Evolutionary conservation across 2,329 filamentous ascomycete genomes (phyloP).

Genomic region (Colletotrichum sp.): DNA sequence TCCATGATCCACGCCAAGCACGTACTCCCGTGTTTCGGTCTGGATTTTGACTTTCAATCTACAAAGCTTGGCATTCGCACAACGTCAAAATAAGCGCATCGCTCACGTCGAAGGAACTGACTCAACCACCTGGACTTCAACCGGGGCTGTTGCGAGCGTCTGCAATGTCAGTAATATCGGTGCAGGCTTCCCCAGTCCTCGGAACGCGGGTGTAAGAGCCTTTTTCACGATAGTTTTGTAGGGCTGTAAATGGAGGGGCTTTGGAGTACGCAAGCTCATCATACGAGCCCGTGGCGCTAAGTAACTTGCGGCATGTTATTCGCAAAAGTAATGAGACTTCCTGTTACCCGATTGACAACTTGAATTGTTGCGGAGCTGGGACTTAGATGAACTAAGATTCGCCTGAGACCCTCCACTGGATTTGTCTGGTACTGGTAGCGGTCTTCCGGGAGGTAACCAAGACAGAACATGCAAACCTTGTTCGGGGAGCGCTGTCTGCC

Average conservation of each 20-base stretch:
- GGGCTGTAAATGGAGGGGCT: neutral
- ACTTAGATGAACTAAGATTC: neutral
- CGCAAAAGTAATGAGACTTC: neutral
- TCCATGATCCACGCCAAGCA: slow-evolving; percentile 5
- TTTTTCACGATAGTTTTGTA: neutral
- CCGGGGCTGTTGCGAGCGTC: neutral
- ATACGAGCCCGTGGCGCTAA: neutral
- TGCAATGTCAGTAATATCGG: neutral
- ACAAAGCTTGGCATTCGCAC: neutral
- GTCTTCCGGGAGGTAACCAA: neutral
- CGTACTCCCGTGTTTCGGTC: neutral
- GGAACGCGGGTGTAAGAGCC: neutral
- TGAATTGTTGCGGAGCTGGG: neutral
- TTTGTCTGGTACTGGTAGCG: neutral
- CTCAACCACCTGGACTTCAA: neutral
- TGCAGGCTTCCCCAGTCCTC: neutral
- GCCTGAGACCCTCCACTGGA: neutral
- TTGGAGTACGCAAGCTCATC: neutral
- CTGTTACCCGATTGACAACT: neutral
- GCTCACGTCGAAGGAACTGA: neutral
- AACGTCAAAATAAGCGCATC: neutral
- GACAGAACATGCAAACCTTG: neutral
- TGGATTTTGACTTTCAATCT: neutral
- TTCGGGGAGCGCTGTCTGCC: neutral
- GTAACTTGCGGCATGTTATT: neutral